Evolutionary conservation across 2,329 filamentous ascomycete species (phyloP).

Genomic region (Aspergillus thermomutatus): DNA sequence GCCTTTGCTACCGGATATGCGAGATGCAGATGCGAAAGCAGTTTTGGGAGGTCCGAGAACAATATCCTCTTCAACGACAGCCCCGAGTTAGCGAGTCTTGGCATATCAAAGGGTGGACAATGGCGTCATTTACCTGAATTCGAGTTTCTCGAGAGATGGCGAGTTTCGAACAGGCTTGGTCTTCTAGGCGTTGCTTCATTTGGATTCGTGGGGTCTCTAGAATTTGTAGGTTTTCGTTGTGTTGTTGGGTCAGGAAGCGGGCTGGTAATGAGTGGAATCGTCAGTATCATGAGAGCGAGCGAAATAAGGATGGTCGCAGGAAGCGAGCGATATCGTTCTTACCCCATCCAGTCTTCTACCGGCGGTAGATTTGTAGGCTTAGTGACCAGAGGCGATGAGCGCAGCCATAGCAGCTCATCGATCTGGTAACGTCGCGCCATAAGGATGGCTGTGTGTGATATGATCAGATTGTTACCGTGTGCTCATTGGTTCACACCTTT

Average conservation of each 20-base stretch:
- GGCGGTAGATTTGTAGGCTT: constrained; percentile 78
- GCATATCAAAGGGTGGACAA: not conserved
- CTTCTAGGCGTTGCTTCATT: constrained; percentile 35
- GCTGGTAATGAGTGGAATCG: constrained; percentile 23
- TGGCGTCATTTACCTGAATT: constrained; percentile 41
- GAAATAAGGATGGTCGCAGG: constrained; percentile 1
- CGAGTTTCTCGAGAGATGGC: constrained; percentile 47
- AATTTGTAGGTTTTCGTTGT: constrained; percentile 36
- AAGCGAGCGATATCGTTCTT: constrained; percentile 31
- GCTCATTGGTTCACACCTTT: constrained; percentile 26
- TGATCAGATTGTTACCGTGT: constrained; percentile 21
- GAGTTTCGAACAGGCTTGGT: constrained; percentile 41
- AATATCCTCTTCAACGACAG: constrained; percentile 64
- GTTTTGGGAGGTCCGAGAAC: constrained; percentile 81
- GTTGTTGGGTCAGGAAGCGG: constrained; percentile 41
- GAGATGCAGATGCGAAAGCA: constrained; percentile 74
- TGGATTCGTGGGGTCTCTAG: constrained; percentile 34
- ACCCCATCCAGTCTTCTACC: constrained; percentile 97
- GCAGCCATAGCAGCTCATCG: constrained; percentile 71
- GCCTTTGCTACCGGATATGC: constrained; percentile 44
- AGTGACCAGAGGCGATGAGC: constrained; percentile 76
- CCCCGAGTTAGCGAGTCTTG: constrained; percentile 14
- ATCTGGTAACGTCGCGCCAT: constrained; percentile 64
- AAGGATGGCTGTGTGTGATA: constrained; percentile 20
- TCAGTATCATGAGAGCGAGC: constrained; percentile 17